phyloP scores from a whole-genome alignment of 2,329 filamentous ascomycete species.

The Dendrostoma leiphaemia region DNA sequence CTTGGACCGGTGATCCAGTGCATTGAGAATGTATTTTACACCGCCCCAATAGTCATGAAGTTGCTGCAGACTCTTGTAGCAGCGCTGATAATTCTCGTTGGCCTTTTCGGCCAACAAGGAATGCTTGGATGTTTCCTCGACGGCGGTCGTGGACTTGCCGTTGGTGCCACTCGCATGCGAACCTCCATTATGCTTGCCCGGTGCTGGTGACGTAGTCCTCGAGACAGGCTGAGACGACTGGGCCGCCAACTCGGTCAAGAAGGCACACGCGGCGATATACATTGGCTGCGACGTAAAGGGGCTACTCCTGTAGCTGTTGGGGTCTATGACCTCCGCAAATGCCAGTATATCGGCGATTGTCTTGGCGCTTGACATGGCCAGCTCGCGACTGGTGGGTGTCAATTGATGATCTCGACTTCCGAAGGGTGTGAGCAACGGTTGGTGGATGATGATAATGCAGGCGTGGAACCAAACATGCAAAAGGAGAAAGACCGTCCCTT shows the following conservation, averaged over 20 bases:
- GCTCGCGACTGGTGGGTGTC: slow-evolving; percentile 75
- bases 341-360: slow-evolving; percentile 87
- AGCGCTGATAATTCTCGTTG: slow-evolving; percentile 83
- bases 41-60: slow-evolving; percentile 86
- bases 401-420: slow-evolving; percentile 66
- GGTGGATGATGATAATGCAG: slow-evolving; percentile 79
- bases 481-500: slow-evolving; percentile 83
- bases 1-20: slow-evolving; percentile 82
- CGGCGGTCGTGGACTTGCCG: slow-evolving; percentile 15
- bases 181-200: not conserved
- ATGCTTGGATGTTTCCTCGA: slow-evolving; percentile 56
- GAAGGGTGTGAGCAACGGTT: slow-evolving; percentile 78
- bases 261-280: slow-evolving; percentile 87
- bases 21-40: slow-evolving; percentile 81
- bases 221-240: slow-evolving; percentile 67
- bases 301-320: slow-evolving; percentile 82
- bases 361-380: slow-evolving; percentile 86
- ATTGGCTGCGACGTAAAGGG: slow-evolving; percentile 89
- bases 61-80: slow-evolving; percentile 78
- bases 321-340: slow-evolving; percentile 82
- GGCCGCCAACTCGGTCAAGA: slow-evolving; percentile 77
- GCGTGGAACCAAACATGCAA: slow-evolving; percentile 90
- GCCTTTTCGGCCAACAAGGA: slow-evolving; percentile 76
- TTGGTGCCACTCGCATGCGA: not conserved
- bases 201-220: slow-evolving; percentile 52